A percentile compares a stretch with the other conserved stretches of the same genome.
Evolutionary conservation across 1,284 basidiomycete species (phyloP).

Genomic region (Ceratobasidium sp.): DNA sequence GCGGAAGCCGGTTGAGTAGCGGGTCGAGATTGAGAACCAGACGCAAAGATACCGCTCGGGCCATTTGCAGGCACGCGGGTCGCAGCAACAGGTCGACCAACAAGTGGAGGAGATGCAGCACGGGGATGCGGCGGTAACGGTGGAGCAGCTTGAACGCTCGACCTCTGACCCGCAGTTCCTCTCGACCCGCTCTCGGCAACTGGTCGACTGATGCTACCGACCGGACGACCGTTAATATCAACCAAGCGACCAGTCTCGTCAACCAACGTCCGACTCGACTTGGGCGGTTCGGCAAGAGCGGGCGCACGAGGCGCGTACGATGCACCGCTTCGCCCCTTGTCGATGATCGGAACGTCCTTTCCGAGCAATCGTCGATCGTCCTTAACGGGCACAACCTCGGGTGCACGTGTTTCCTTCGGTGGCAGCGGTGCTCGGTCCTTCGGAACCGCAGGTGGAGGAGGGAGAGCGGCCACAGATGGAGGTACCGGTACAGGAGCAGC

Average conservation of each 20-base stretch:
- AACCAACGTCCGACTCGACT: slow-evolving; percentile 14
- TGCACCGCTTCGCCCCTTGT: slow-evolving; percentile 2
- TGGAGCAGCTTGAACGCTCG: slow-evolving; percentile 18
- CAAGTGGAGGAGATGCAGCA: slow-evolving; percentile 29
- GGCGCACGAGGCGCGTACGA: background rate
- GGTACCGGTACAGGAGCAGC: background rate
- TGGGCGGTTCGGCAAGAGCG: slow-evolving; percentile 3
- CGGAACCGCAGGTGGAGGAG: slow-evolving; percentile 1
- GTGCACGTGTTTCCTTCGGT: background rate
- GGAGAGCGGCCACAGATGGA: background rate
- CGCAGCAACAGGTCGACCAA: slow-evolving; percentile 22
- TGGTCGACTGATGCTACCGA: slow-evolving; percentile 2
- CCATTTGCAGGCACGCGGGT: slow-evolving; percentile 17
- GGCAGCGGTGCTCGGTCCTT: background rate
- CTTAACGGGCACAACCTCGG: slow-evolving; percentile 24
- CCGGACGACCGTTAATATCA: background rate
- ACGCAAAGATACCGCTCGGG: slow-evolving; percentile 25
- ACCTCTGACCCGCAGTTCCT: slow-evolving; percentile 2
- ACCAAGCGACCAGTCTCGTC: slow-evolving; percentile 16
- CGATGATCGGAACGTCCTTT: slow-evolving; percentile 28
- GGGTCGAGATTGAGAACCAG: background rate
- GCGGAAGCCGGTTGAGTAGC: background rate
- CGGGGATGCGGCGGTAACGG: slow-evolving; percentile 22
- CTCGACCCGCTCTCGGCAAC: background rate
- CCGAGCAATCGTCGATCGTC: slow-evolving; percentile 7